Base-by-base conservation (phyloP, 1,284 basidiomycete genomes). In the Leccinum angustisporum region DNA sequence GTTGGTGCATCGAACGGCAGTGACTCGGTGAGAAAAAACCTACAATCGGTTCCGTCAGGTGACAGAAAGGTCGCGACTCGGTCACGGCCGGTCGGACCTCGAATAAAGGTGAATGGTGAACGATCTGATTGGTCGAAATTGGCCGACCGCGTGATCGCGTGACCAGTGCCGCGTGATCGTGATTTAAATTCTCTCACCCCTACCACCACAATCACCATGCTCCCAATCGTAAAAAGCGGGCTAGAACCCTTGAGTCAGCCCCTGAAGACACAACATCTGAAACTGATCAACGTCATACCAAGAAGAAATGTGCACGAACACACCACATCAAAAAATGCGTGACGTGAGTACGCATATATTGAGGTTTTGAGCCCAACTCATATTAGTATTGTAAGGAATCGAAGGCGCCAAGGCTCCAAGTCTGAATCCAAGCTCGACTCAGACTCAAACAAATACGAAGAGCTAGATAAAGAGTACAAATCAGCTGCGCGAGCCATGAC, bases 361-460 rank as follows among this genome's bases (percentile, higher is more conserved):
- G 7, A 43, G 40, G 40, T n/a, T 43, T 34, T 13, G 33, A 34
- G 38, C 38, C 14, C 16, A 40, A 13, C 38, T 40, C 38, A 40
- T 40, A 40, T 33, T 10, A 18, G n/a, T 43, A 43, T 18, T 18
- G 14, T 14, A 43, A 43, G 40, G 13, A 43, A 43, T 18, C 40
- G 40, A 5, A 43, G 40, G 40, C 7, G 40, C 11, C 11, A 43
- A 43, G 40, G 9, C 40, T 16, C 40, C 40, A 18, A 43, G 16
- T 43, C 40, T 4, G 40, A n/a, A 16, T 18, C 60, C 13, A 77
- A 79, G n/a, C n/a, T n/a, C n/a, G n/a, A n/a, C n/a, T n/a, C n/a
- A n/a, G n/a, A n/a, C n/a, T n/a, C n/a, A n/a, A n/a, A n/a, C n/a
- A n/a, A n/a, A n/a, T n/a, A n/a, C n/a, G n/a, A n/a, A n/a, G n/a